Evolutionary conservation across 129 eudicot species (phyloP), one percentile per base, ranked within the genome.

Genomic region (Centaurea solstitialis): DNA sequence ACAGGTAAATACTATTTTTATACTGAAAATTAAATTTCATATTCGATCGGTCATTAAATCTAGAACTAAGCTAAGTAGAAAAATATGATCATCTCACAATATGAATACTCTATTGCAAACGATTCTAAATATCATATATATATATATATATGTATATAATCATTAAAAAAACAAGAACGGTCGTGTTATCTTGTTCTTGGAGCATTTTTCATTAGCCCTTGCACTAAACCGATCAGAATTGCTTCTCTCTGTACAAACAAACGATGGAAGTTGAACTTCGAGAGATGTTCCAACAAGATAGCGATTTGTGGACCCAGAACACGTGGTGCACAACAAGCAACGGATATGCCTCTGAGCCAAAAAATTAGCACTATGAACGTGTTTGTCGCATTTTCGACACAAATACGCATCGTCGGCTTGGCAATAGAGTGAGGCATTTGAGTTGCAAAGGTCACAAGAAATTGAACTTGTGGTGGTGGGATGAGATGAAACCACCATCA

Each of bases 341-440:
- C 93, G 78, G 17, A 87, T 80, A 47, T 90, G 91, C 57, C 93
- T 85, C 41, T 61, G 85, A 21, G 93, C 93, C 22, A 90, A 38
- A 85, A 90, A 87, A 77, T 90, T 90, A 7, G 91, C 91, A 9
- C 86, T 72, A 12, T 85, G 89, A 4, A 90, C 91, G 24, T 76
- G 18, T 75, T 76, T 80, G 64, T 90, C 89, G 41, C 93, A 90
- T 67, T 80, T 76, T 69, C 74, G 69, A 79, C 91, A 90, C 11
- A 90, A 62, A 78, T 72, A 90, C 1, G 91, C 89, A 0, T 87
- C 83, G 21, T 90, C 93, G 0, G 91, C 91, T 71, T 85, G 86
- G 40, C 91, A 90, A 74, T 82, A 87, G 7, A 90, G 30, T 3
- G 86, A 67, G 18, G 88, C 91, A 40, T 68, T 76, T 59, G 86